Base-by-base conservation (phyloP, 2,329 filamentous ascomycete genomes). In the Neopestalotiopsis rosae region DNA sequence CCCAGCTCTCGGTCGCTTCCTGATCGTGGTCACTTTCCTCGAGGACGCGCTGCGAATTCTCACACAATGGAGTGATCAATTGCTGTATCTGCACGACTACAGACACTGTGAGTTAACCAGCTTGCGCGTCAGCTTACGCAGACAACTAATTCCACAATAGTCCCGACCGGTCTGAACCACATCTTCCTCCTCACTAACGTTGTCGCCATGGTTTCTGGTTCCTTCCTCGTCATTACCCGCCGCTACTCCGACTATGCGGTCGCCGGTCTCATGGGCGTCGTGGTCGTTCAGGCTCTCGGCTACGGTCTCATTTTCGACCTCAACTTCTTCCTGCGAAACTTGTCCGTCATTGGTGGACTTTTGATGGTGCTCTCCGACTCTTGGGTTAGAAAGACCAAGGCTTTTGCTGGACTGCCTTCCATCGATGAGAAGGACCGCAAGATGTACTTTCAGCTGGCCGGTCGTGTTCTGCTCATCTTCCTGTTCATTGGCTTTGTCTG, bases 381-480 rank as follows among this genome's bases (percentile, higher is more conserved):
- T 69, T 98, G 95, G 94, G 94, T 98, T 72, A 92, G 95, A 84
- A 98, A 98, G 90, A 93, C 91, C 81, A 97, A 98, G 85, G 95
- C 95, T 3, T 97, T 97, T 71, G 96, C 96, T 62, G 96, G 96
- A 62, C 88, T 99, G 66, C 96, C 96, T 63, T 90, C 94, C 81
- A 89, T 99, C 66, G 96, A 98, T 80, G 96, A 99, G 87, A 98
- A 98, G 90, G 96, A 99, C 82, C 93, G 95, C 84, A 99, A 98
- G 89, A 98, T 98, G 95, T 99, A 99, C 88, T 97, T 99, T 85
- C 96, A 98, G 89, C 91, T 99, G 71, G 96, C 96, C 74, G 96
- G 96, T 45, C 92, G 96, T 75, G 94, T 99, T 45, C 88, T 99
- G 73, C 87, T 99, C 76, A 98, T 99, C 84, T 98, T 99, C 89